Evolutionary conservation across 208 protist species (phyloP).

Genomic region (Vickermania ingenoplastis): DNA sequence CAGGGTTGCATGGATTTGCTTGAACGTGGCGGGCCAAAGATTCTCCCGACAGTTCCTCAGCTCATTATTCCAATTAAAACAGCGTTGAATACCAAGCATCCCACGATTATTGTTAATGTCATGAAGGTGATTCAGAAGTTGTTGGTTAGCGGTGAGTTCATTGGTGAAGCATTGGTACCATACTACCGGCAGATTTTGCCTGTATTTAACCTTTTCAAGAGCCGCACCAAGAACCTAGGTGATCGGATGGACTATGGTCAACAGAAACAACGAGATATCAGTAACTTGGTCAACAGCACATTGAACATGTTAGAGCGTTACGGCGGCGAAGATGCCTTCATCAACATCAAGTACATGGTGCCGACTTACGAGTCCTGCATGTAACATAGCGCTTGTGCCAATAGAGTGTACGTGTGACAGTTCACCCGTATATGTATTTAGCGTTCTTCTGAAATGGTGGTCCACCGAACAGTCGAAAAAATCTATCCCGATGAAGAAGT

Average conservation of each 20-base stretch:
- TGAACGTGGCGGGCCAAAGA: constrained; percentile 89
- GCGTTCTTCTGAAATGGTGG: background rate
- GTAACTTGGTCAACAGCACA: constrained; percentile 96
- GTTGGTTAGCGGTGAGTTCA: constrained; percentile 89
- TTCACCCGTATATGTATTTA: background rate
- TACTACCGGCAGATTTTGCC: constrained; percentile 99
- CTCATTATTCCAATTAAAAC: constrained; percentile 98
- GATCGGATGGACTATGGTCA: constrained; percentile 96
- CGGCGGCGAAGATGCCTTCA: constrained; percentile 90
- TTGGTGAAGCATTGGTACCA: constrained; percentile 96
- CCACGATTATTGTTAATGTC: constrained; percentile 91
- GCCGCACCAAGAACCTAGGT: constrained; percentile 81
- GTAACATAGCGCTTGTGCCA: constrained; percentile 11
- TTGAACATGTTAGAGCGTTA: constrained; percentile 91
- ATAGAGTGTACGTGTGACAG: constrained; percentile 6
- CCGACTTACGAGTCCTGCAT: constrained; percentile 88
- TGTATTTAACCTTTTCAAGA: constrained; percentile 98
- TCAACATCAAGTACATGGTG: constrained; percentile 96
- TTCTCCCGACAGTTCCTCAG: constrained; percentile 97
- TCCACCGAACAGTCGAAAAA: background rate
- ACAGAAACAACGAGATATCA: constrained; percentile 88
- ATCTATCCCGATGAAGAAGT: no score
- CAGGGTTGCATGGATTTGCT: constrained; percentile 94
- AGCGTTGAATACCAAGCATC: constrained; percentile 96
- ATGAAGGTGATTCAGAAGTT: constrained; percentile 96